Conservation (phyloP, 257 asterid genomes). For the Forsythia viridissima region DNA sequence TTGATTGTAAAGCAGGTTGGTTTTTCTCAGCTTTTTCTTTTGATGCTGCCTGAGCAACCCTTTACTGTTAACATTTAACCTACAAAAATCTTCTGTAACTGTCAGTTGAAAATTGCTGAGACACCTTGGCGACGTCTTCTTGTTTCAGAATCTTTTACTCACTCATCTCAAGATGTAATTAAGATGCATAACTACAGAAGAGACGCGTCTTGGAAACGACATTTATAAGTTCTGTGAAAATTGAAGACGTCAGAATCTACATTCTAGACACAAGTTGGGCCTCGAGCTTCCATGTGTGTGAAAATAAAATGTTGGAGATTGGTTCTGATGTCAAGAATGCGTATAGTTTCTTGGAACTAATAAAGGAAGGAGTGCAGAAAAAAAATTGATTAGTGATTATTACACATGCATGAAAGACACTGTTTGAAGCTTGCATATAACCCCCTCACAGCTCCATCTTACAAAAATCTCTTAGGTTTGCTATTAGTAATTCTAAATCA, state of each 20-base stretch:
- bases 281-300: background rate
- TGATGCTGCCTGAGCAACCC: slow-evolving; percentile 10
- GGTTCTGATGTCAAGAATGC: background rate
- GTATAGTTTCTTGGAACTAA: background rate
- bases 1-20: slow-evolving; percentile 83
- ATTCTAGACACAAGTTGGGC: background rate
- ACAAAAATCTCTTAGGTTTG: background rate
- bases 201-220: background rate
- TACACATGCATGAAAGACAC: background rate
- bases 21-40: slow-evolving; percentile 17
- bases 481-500: background rate
- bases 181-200: background rate
- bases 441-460: background rate
- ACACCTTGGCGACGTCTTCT: background rate
- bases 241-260: background rate
- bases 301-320: background rate
- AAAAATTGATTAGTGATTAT: background rate
- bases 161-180: background rate
- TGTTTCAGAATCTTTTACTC: background rate
- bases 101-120: background rate
- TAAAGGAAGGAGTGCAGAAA: background rate
- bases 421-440: background rate
- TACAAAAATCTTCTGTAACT: background rate
- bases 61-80: background rate
- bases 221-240: background rate